Evolutionary conservation across 2,329 filamentous ascomycete species (phyloP).

Genomic region (Coniochaeta sp.): DNA sequence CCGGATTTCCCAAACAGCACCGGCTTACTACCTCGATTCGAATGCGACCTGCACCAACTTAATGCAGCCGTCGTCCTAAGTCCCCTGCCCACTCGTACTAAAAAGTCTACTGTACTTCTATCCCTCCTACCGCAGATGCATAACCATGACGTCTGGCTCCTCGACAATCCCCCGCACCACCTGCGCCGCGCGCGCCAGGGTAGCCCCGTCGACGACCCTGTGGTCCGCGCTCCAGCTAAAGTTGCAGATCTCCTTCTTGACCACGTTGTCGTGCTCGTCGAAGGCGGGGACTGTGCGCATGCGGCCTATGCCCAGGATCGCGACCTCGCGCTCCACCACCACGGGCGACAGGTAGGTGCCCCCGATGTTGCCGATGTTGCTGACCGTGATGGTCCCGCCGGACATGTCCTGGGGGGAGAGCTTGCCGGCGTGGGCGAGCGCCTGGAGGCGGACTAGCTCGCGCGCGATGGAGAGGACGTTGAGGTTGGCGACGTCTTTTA

Average conservation of each 20-base stretch:
- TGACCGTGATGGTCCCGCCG: constrained; percentile 89
- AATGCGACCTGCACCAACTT: not conserved
- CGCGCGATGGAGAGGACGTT: constrained; percentile 72
- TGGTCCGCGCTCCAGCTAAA: constrained; percentile 98
- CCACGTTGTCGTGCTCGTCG: constrained; percentile 49
- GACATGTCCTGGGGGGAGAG: constrained; percentile 67
- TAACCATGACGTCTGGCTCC: constrained; percentile 78
- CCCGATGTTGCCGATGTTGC: constrained; percentile 92
- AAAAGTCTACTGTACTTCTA: not conserved
- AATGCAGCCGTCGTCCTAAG: too few relatives aligned
- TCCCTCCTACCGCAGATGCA: constrained; percentile 60
- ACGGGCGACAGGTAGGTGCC: constrained; percentile 88
- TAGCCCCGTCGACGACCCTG: constrained; percentile 87
- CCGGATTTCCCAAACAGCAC: not conserved
- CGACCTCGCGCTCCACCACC: constrained; percentile 83
- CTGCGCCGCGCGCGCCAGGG: constrained; percentile 84
- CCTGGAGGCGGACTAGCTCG: constrained; percentile 68
- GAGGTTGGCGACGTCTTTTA: constrained; percentile 71
- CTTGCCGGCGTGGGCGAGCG: constrained; percentile 65
- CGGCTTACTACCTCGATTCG: not conserved
- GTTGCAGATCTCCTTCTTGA: constrained; percentile 73
- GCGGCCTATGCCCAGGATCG: constrained; percentile 82
- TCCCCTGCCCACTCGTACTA: not conserved
- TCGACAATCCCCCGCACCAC: constrained; percentile 72
- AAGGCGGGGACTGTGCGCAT: constrained; percentile 79